Evolutionary conservation across 2,329 filamentous ascomycete species (phyloP).

Genomic region (Claviceps purpurea): DNA sequence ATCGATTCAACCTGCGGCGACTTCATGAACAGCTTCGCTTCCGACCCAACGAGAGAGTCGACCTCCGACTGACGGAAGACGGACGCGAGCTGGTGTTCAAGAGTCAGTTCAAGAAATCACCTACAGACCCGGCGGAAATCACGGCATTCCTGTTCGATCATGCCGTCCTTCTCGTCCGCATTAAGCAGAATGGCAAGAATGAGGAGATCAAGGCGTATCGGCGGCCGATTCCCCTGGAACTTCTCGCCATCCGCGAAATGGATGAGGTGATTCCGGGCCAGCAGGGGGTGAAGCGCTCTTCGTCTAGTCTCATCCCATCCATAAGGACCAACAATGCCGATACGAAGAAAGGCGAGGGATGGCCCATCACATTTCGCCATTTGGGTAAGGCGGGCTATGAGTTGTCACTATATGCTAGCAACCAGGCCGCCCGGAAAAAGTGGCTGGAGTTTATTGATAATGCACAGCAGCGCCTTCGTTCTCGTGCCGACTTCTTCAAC

Average conservation of each 20-base stretch:
- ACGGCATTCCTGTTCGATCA: conserved; percentile 95
- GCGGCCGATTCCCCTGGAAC: conserved; percentile 82
- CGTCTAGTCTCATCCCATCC: conserved; percentile 63
- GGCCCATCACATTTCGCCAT: conserved; percentile 92
- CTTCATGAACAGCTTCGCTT: conserved; percentile 88
- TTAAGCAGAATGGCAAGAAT: conserved; percentile 82
- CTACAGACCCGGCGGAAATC: conserved; percentile 78
- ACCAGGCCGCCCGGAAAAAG: conserved; percentile 77
- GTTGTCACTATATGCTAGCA: conserved; percentile 74
- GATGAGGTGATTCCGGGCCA: conserved; percentile 79
- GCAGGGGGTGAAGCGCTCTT: conserved; percentile 70
- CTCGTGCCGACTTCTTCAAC: conserved; percentile 86
- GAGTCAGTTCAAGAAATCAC: conserved; percentile 81
- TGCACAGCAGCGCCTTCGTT: conserved; percentile 75
- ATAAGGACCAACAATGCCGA: conserved; percentile 33
- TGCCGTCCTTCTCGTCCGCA: conserved; percentile 77
- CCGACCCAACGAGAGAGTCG: conserved; percentile 77
- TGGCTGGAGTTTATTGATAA: conserved; percentile 94
- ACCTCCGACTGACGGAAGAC: conserved; percentile 87
- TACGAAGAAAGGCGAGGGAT: conserved; percentile 58
- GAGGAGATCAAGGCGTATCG: conserved; percentile 94
- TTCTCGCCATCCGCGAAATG: conserved; percentile 92
- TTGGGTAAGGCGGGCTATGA: conserved; percentile 94
- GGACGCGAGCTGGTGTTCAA: conserved; percentile 90
- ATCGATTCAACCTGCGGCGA: conserved; percentile 88